Percentiles rank a stretch among this genome's conserved stretches.
phyloP scores from a whole-genome alignment of 164 flowering plant genomes.

The Sedum album region DNA sequence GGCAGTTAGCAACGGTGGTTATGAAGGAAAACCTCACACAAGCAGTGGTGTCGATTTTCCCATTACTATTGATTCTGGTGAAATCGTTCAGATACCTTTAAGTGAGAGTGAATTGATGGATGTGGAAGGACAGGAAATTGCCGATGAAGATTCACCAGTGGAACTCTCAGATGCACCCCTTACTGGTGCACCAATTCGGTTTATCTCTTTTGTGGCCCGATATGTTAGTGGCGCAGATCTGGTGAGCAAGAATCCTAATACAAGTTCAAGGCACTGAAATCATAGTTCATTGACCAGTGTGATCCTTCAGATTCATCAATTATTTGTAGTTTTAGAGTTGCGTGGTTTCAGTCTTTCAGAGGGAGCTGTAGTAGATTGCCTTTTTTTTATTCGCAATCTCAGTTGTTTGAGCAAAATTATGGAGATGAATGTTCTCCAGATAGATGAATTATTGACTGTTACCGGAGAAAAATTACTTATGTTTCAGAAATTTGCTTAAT shows the following conservation, averaged over 20 bases:
- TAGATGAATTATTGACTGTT: background rate
- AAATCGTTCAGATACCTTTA: conserved; percentile 59
- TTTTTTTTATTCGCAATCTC: background rate
- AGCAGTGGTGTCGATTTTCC: conserved; percentile 9
- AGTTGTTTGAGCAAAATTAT: background rate
- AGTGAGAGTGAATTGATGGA: conserved; percentile 42
- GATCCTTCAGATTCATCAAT: background rate
- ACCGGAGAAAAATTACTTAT: too few relatives aligned
- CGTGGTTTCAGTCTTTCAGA: background rate
- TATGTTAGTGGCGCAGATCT: conserved; percentile 96
- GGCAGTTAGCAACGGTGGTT: conserved; percentile 2
- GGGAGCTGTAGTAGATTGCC: background rate
- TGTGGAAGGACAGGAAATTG: conserved; percentile 20
- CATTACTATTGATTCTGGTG: conserved; percentile 34
- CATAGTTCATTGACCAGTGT: background rate
- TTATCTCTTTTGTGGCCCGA: conserved; percentile 70
- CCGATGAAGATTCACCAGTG: conserved; percentile 20
- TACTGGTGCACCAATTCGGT: conserved; percentile 88
- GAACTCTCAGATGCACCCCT: conserved; percentile 77
- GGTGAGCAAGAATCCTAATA: conserved; percentile 37
- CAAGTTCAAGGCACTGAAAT: background rate
- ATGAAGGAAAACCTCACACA: conserved; percentile 12
- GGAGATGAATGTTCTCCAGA: background rate
- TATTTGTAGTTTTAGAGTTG: background rate
- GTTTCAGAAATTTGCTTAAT: too few relatives aligned